Evolutionary conservation across 2,329 filamentous ascomycete species (phyloP).

Genomic region (Biscogniauxia sp.): DNA sequence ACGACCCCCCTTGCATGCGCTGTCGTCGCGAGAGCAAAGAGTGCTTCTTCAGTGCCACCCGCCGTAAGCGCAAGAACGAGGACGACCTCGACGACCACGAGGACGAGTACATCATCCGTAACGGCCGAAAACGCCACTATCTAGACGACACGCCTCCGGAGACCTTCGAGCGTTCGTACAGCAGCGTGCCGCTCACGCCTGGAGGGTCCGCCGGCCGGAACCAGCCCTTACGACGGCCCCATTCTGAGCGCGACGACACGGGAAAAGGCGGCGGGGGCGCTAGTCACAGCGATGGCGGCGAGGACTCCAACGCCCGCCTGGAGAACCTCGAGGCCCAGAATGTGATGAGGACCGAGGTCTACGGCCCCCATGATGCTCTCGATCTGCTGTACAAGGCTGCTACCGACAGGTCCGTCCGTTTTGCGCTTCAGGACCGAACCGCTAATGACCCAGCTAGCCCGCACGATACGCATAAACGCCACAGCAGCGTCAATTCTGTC

Average conservation of each 20-base stretch:
- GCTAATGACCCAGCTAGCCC: slow-evolving; percentile 28
- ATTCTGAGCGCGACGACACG: slow-evolving; percentile 37
- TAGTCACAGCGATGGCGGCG: slow-evolving; percentile 36
- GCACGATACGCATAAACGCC: slow-evolving; percentile 27
- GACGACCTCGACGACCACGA: slow-evolving; percentile 56
- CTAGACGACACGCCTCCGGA: slow-evolving; percentile 44
- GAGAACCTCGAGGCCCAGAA: slow-evolving; percentile 64
- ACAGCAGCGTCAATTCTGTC: slow-evolving; percentile 23
- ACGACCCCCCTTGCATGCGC: slow-evolving; percentile 89
- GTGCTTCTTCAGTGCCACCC: slow-evolving; percentile 93
- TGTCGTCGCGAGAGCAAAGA: slow-evolving; percentile 94
- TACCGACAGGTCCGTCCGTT: slow-evolving; percentile 53
- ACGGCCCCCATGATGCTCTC: slow-evolving; percentile 88
- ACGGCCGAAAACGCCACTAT: slow-evolving; percentile 67
- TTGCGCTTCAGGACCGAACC: slow-evolving; percentile 9
- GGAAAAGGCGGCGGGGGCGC: slow-evolving; percentile 31
- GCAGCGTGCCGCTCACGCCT: slow-evolving; percentile 59
- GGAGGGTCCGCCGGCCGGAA: slow-evolving; percentile 64
- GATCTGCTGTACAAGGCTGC: slow-evolving; percentile 89
- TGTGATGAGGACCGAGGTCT: slow-evolving; percentile 71
- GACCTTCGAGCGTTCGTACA: slow-evolving; percentile 45
- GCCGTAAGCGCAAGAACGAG: slow-evolving; percentile 82
- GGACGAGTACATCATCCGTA: slow-evolving; percentile 69
- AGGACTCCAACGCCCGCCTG: slow-evolving; percentile 59
- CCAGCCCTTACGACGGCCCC: slow-evolving; percentile 65